Base-by-base conservation (phyloP, 352 stramenopile species). In the Phytophthora brassicae region DNA sequence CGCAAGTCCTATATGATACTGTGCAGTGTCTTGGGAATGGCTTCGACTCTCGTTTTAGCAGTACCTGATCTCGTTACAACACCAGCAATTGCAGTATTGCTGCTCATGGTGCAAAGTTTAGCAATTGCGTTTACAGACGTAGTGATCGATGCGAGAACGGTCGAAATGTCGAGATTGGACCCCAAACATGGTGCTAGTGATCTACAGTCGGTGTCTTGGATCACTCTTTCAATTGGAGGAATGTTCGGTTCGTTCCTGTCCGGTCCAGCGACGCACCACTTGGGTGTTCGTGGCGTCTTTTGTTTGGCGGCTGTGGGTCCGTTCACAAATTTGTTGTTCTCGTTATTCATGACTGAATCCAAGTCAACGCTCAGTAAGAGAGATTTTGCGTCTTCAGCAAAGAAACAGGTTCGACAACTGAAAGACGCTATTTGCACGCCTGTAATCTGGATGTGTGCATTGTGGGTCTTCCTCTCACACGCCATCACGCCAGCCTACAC, bases 381-480 rank as follows among this genome's bases (percentile, higher is more conserved):
- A 1, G 62, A 84, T 38, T 89, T 89, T 65, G 55, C 75, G 17
- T 64, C 70, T 13, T 86, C 79, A 0, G 82, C 82, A 1, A 80
- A 72, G 16, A 73, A 70, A 17, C 82, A 91, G 49, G 38, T 88
- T 8, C 60, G 49, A 19, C 76, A 88, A 20, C 73, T 98, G 7
- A 92, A 85, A 70, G 61, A 69, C 19, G 89, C 92, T 8, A 78
- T 98, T 54, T 74, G 70, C 29, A 90, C 94, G 29, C 89, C 85
- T 2, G 84, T 94, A 8, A 95, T 99, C 31, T 98, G 91, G 88
- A 97, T 96, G 72, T 97, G 95, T 42, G 90, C 96, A 7, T 60
- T 98, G 1, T 99, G 97, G 79, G 76, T 99, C 3, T 98, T 99
- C 63, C 70, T 98, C 7, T 98, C 94, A 48, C 88, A 97, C 66